Percentiles rank a stretch among this genome's conserved stretches.
Conservation (phyloP, 2,329 filamentous ascomycete genomes). For the Fusarium armeniacum region DNA sequence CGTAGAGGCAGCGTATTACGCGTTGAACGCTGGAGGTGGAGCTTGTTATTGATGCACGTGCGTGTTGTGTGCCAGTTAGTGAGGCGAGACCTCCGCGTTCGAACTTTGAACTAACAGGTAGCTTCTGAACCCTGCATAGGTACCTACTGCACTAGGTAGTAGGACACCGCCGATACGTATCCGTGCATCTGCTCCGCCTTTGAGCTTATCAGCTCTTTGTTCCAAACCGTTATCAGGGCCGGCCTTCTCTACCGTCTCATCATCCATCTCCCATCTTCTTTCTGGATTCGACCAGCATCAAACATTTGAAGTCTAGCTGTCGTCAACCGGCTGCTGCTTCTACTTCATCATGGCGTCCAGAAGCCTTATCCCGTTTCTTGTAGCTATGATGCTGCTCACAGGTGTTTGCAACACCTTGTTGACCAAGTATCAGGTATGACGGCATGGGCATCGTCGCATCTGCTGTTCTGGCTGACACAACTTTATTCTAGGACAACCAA, state of each 20-base stretch:
- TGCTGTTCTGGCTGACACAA: constrained; percentile 15
- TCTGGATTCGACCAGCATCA: constrained; percentile 20
- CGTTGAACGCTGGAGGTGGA: constrained; percentile 14
- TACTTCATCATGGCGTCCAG: constrained; percentile 73
- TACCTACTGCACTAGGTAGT: not conserved
- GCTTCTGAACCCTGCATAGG: constrained; percentile 23
- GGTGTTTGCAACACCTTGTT: constrained; percentile 97
- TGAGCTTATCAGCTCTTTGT: constrained; percentile 45
- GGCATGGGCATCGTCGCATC: constrained; percentile 18
- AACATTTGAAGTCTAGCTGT: constrained; percentile 10
- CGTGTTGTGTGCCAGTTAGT: constrained; percentile 23
- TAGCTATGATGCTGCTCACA: constrained; percentile 96
- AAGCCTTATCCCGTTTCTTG: constrained; percentile 83
- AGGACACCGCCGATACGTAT: constrained; percentile 19
- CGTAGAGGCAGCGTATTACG: constrained; percentile 26
- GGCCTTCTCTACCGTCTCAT: constrained; percentile 12
- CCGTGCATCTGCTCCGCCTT: constrained; percentile 17
- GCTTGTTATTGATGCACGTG: constrained; percentile 2
- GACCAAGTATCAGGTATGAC: constrained; percentile 90
- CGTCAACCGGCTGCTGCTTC: constrained; percentile 1
- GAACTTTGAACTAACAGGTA: not conserved
- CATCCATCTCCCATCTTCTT: constrained; percentile 9
- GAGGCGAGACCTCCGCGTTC: constrained; percentile 25
- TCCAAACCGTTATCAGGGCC: constrained; percentile 27
- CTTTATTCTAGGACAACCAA: constrained; percentile 82